Conservation (phyloP, 2,329 filamentous ascomycete genomes). For the Alternaria dauci region DNA sequence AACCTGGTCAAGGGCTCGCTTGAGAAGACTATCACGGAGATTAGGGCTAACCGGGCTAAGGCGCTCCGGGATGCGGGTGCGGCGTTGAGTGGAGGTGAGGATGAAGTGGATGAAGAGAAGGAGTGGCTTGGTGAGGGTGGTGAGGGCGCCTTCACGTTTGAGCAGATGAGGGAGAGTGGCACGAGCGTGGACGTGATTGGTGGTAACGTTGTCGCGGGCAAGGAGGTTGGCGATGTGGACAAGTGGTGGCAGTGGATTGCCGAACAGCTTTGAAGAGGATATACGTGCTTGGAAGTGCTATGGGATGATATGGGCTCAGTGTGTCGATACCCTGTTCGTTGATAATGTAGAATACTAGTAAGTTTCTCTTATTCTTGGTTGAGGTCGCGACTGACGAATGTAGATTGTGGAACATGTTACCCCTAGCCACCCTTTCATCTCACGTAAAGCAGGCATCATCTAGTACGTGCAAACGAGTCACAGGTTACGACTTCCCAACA, state of each 20-base stretch:
- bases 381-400: too few relatives aligned
- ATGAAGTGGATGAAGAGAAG: constrained; percentile 69
- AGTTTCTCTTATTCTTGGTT: background rate
- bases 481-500: too few relatives aligned
- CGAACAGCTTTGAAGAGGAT: constrained; percentile 66
- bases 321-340: background rate
- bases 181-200: constrained; percentile 79
- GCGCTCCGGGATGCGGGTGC: constrained; percentile 83
- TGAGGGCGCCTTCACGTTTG: constrained; percentile 79
- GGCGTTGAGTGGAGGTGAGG: constrained; percentile 65
- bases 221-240: constrained; percentile 73
- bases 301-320: background rate
- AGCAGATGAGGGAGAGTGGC: constrained; percentile 83
- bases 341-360: background rate
- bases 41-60: constrained; percentile 77
- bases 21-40: constrained; percentile 81
- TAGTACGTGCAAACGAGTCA: background rate
- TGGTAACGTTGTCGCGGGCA: constrained; percentile 69
- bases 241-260: constrained; percentile 94
- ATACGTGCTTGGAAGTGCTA: background rate
- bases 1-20: constrained; percentile 76
- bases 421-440: too few relatives aligned
- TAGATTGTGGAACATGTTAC: background rate
- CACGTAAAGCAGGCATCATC: background rate
- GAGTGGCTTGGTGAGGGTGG: constrained; percentile 85